phyloP scores from a whole-genome alignment of 2,329 filamentous ascomycete genomes.

The Coniochaeta ligniaria region DNA sequence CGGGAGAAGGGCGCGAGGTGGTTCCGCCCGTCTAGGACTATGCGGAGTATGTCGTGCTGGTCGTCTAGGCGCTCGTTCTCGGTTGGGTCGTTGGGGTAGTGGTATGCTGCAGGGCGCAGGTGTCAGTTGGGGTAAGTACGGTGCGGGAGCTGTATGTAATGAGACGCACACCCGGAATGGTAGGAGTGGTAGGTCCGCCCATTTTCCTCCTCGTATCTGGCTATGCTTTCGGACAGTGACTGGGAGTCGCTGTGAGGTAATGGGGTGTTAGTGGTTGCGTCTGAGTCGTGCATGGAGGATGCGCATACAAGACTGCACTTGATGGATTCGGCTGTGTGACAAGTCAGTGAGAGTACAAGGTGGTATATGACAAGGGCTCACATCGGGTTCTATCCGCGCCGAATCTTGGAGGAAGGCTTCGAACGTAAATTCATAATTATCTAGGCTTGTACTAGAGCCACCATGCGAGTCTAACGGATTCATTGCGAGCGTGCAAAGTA shows the following conservation, averaged over 20 bases:
- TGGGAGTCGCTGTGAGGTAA: slow-evolving; percentile 12
- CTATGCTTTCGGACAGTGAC: slow-evolving; percentile 23
- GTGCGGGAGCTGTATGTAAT: background rate
- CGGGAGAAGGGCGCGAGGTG: slow-evolving; percentile 21
- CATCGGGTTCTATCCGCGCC: slow-evolving; percentile 15
- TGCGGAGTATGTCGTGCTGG: slow-evolving; percentile 22
- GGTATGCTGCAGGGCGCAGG: slow-evolving; percentile 19
- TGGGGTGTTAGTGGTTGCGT: background rate
- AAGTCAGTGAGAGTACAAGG: background rate
- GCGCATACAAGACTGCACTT: background rate
- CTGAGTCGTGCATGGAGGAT: background rate
- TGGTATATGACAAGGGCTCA: slow-evolving; percentile 6
- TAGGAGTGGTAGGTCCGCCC: slow-evolving; percentile 24
- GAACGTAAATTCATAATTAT: slow-evolving; percentile 18
- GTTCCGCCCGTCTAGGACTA: slow-evolving; percentile 20
- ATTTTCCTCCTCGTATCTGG: slow-evolving; percentile 18
- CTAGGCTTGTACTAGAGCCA: slow-evolving; percentile 4
- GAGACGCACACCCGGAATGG: slow-evolving; percentile 19
- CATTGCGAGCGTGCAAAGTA: background rate
- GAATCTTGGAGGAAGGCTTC: slow-evolving; percentile 15
- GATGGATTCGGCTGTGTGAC: background rate
- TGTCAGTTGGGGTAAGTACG: background rate
- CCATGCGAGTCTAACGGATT: slow-evolving; percentile 4
- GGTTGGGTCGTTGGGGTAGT: slow-evolving; percentile 23
- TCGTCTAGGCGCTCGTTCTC: slow-evolving; percentile 22